These are phyloP conservation scores for Crithidia mellificae DNA, from an alignment of 208 protist species.

Conservation along the genomic window DNA sequence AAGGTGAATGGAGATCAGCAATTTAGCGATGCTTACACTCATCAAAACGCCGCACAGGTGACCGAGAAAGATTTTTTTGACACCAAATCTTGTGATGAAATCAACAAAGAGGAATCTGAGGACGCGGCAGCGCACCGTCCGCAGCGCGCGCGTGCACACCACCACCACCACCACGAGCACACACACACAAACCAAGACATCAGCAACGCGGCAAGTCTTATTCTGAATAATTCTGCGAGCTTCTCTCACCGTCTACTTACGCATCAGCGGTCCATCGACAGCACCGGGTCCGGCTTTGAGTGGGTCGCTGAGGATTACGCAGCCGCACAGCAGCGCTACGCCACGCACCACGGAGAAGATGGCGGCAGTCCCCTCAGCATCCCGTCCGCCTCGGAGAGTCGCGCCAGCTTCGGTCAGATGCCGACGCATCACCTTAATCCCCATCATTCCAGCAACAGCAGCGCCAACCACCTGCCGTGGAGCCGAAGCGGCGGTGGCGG, in stretches of 20 bases:
- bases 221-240: background rate
- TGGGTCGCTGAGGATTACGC: slow-evolving; percentile 23
- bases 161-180: too few relatives aligned
- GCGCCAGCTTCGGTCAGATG: background rate
- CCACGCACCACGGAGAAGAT: background rate
- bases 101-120: background rate
- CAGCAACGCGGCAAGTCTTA: too few relatives aligned
- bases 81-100: too few relatives aligned
- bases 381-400: slow-evolving; percentile 5
- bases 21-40: too few relatives aligned
- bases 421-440: too few relatives aligned
- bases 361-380: slow-evolving; percentile 1
- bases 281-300: slow-evolving; percentile 7
- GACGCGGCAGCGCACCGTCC: background rate
- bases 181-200: too few relatives aligned
- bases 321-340: slow-evolving; percentile 4
- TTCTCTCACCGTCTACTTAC: background rate
- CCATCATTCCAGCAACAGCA: too few relatives aligned
- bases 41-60: too few relatives aligned
- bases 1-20: too few relatives aligned
- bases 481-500: background rate
- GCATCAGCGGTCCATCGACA: background rate
- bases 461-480: too few relatives aligned
- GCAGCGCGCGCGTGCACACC: background rate
- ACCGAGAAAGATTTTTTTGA: too few relatives aligned